phyloP scores from a whole-genome alignment of 352 stramenopile genomes.

The Globisporangium camurandrum region DNA sequence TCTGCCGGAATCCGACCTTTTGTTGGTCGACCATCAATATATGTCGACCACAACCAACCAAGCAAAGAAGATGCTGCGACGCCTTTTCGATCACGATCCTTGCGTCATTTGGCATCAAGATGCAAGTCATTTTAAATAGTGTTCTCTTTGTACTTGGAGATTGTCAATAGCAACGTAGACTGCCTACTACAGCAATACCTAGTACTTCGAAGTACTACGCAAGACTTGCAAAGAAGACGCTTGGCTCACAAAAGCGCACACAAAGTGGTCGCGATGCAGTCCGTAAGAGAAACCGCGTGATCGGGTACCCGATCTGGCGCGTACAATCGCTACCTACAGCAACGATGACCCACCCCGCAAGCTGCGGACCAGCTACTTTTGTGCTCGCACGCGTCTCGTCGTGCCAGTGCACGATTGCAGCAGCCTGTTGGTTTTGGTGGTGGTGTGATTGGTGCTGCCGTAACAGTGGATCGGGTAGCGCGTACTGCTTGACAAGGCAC shows the following conservation, averaged over 20 bases:
- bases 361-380: slow-evolving; percentile 13
- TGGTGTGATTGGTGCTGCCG: too few species aligned
- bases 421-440: slow-evolving; percentile 12
- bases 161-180: too few species aligned
- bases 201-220: neutral
- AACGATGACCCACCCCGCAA: slow-evolving; percentile 57
- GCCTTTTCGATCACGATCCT: too few species aligned
- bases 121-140: neutral
- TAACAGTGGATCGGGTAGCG: too few species aligned
- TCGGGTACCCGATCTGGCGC: slow-evolving; percentile 48
- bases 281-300: slow-evolving; percentile 67
- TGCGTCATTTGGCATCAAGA: too few species aligned
- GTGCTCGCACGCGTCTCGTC: slow-evolving; percentile 8
- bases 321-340: slow-evolving; percentile 66
- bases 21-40: too few species aligned
- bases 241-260: slow-evolving; percentile 72
- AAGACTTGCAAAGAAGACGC: slow-evolving; percentile 66
- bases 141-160: neutral
- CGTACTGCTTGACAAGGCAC: slow-evolving; percentile 53
- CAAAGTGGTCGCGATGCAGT: slow-evolving; percentile 50
- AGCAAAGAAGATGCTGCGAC: too few species aligned
- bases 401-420: slow-evolving; percentile 12
- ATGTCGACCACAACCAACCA: too few species aligned
- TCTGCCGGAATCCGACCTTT: too few species aligned
- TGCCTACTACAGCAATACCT: neutral